Evolutionary conservation across 805 yeast species (phyloP), one percentile per base, ranked within the genome.

Genomic region (Danielozyma ontarioensis): DNA sequence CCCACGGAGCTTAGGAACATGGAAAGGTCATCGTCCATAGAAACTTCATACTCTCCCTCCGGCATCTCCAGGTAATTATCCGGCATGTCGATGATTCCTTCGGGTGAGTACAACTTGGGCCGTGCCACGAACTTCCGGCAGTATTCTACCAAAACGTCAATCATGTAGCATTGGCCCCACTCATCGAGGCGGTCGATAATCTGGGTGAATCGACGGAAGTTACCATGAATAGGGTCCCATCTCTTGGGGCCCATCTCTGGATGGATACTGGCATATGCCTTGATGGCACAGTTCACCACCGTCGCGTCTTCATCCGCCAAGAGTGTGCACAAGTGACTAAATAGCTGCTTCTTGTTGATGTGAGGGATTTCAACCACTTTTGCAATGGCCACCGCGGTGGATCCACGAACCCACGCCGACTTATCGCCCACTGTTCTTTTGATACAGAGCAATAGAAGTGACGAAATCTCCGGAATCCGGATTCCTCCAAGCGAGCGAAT

Each of bases 401-500:
- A 82, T 22, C 80, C 64, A 41, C 97, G 71, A 3, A 93, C 98
- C 12, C 72, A 51, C 0, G 95, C 78, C 6, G 93, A 78, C 3
- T 78, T 69, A 50, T 93, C 99, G 6, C 70, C 57, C 3, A 74
- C 58, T 5, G 83, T 69, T 48, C 84, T 75, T 42, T 80, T 80
- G 42, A 90, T 67, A 23, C 93, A 83, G 26, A 88, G 66, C 4
- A 81, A 52, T 12, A 88, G 68, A 29, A 93, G 85, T 0, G 96
- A 93, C 14, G 81, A 71, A 25, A 93, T 80, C 5, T 90, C 84
- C 2, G 85, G 76, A 13, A 90, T 84, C 29, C 78, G 71, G 36
- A 93, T 80, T n/a, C 90, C 89, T 2, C 93, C 78, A 48, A 93
- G 70, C 11, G 88, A 80, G 34, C 89, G 70, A 28, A 93, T 72